Evolutionary conservation across 2,329 filamentous ascomycete genomes (phyloP).

Genomic region (Cordyceps militaris): DNA sequence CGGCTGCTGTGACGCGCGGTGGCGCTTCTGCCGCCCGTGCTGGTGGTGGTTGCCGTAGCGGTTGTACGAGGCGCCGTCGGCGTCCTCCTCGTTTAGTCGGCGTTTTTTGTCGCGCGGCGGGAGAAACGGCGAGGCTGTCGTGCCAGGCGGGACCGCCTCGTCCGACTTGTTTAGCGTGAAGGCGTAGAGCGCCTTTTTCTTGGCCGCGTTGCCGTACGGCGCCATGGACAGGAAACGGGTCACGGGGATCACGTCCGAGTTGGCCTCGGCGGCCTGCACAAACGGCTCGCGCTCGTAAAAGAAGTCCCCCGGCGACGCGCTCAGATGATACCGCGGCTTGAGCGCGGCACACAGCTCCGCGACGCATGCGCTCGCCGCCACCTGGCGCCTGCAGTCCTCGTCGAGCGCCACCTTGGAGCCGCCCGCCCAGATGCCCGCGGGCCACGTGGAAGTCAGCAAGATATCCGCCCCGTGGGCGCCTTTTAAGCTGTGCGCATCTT

Average conservation of each 20-base stretch:
- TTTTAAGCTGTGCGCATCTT: conserved; percentile 67
- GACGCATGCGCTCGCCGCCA: conserved; percentile 56
- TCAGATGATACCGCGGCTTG: conserved; percentile 89
- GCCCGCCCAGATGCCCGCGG: conserved; percentile 60
- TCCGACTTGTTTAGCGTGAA: conserved; percentile 65
- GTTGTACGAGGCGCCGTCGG: conserved; percentile 32
- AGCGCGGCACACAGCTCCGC: conserved; percentile 71
- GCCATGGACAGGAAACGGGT: conserved; percentile 91
- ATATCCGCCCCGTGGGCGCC: conserved; percentile 79
- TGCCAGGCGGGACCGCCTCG: conserved; percentile 57
- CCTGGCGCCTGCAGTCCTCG: conserved; percentile 38
- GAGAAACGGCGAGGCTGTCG: conserved; percentile 74
- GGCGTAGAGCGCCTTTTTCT: conserved; percentile 76
- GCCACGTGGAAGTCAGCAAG: conserved; percentile 82
- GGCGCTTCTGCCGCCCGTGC: conserved; percentile 38
- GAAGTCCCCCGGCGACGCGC: conserved; percentile 54
- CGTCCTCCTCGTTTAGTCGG: conserved; percentile 31
- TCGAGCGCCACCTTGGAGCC: conserved; percentile 54
- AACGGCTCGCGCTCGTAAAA: conserved; percentile 94
- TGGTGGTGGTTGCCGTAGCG: conserved; percentile 36
- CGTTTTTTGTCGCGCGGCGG: conserved; percentile 52
- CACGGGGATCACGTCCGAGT: conserved; percentile 45
- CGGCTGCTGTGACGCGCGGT: conserved; percentile 41
- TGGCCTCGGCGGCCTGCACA: conserved; percentile 52
- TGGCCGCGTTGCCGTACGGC: conserved; percentile 64